These are phyloP conservation scores for Phytophthora europaea DNA, from an alignment of 352 stramenopile genomes.

Conservation along the genomic window DNA sequence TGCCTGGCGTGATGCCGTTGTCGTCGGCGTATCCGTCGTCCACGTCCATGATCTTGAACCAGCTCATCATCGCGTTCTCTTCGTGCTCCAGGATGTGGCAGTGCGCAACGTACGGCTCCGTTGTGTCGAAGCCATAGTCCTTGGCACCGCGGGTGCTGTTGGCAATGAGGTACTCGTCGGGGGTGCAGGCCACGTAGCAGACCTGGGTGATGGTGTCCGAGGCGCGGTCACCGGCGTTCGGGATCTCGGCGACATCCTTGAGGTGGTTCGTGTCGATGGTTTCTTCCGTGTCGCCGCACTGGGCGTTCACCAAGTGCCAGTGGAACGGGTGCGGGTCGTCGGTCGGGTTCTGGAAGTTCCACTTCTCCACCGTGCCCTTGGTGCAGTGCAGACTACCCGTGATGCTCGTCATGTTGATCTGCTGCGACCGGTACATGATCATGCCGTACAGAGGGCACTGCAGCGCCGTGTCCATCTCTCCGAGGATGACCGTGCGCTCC, in stretches of 20 bases:
- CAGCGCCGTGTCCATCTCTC: slow-evolving; percentile 61
- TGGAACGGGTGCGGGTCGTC: slow-evolving; percentile 86
- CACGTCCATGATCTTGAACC: slow-evolving; percentile 68
- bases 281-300: slow-evolving; percentile 75
- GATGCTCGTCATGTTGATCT: slow-evolving; percentile 64
- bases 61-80: slow-evolving; percentile 85
- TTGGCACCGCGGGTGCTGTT: slow-evolving; percentile 58
- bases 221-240: slow-evolving; percentile 59
- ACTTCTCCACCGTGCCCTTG: slow-evolving; percentile 82
- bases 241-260: slow-evolving; percentile 79
- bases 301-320: slow-evolving; percentile 82
- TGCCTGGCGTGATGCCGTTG: slow-evolving; percentile 44
- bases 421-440: slow-evolving; percentile 63
- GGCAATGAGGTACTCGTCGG: slow-evolving; percentile 69
- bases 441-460: slow-evolving; percentile 49
- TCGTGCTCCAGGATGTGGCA: slow-evolving; percentile 87
- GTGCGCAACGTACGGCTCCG: slow-evolving; percentile 77
- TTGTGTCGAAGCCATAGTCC: slow-evolving; percentile 80
- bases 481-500: slow-evolving; percentile 61
- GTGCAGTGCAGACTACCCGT: slow-evolving; percentile 63
- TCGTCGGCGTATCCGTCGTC: slow-evolving; percentile 54
- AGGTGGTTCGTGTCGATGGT: slow-evolving; percentile 71
- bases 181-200: slow-evolving; percentile 84
- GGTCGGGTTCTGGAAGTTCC: slow-evolving; percentile 85
- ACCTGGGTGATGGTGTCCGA: slow-evolving; percentile 65